A percentile compares a stretch with the other conserved stretches of the same genome.
These are phyloP conservation scores for Asterella californica DNA, from an alignment of 225 moss, liverwort and hornwort species.

Conservation along the genomic window DNA sequence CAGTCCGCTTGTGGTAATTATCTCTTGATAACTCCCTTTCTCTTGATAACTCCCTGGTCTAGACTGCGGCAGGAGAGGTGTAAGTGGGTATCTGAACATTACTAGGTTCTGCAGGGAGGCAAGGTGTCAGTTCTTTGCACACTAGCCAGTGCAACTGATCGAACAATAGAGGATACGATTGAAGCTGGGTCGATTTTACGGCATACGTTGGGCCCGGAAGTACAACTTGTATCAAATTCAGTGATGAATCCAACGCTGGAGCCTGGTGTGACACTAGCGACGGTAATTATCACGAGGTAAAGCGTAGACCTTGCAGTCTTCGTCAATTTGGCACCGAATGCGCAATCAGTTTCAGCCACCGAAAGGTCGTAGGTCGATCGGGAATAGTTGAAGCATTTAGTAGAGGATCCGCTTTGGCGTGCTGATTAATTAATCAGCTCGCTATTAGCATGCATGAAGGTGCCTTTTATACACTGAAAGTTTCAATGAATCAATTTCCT, in stretches of 20 bases:
- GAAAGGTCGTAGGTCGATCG: neutral
- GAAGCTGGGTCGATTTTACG: constrained; percentile 34
- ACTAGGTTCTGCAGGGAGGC: constrained; percentile 32
- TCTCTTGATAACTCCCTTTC: neutral
- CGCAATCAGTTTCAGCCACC: neutral
- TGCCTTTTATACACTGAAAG: too few species aligned
- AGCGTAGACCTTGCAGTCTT: neutral
- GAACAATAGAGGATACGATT: constrained; percentile 25
- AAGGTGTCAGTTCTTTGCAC: constrained; percentile 43
- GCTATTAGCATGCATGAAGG: too few species aligned
- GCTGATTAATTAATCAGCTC: too few species aligned
- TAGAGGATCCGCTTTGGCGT: neutral
- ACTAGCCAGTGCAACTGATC: constrained; percentile 33
- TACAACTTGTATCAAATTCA: constrained; percentile 25
- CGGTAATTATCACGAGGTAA: constrained; percentile 47
- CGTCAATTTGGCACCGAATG: neutral
- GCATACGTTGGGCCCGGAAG: constrained; percentile 30
- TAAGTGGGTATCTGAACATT: neutral
- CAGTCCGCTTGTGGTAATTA: constrained; percentile 40
- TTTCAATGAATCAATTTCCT: neutral
- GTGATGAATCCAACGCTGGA: constrained; percentile 34
- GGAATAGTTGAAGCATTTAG: neutral
- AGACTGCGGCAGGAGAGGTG: neutral
- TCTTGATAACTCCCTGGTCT: neutral
- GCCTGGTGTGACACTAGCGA: constrained; percentile 31